Base-by-base conservation (phyloP, 345 rosid species). In the Erucastrum elatum region DNA sequence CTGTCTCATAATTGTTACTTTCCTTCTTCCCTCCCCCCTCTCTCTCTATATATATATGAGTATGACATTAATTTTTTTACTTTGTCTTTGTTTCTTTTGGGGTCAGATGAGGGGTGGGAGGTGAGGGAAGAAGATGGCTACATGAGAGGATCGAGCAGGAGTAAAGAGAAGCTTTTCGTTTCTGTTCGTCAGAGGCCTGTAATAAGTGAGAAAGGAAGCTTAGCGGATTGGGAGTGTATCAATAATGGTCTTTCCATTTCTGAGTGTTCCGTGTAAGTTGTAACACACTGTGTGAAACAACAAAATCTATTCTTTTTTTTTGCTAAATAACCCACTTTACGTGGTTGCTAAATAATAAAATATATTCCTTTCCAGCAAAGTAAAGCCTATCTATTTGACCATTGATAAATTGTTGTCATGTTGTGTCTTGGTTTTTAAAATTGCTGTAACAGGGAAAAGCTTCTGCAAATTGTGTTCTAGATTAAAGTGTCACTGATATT, bases 401-500 rank as follows among this genome's bases (percentile, higher is more conserved):
- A 53, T 33, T 58, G 6, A 58, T 21, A 64, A 58, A 71, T 27
- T 62, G 27, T 53, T 17, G n/a, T n/a, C n/a, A n/a, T 21, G 37
- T 4, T 49, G 21, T 46, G 34, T 46, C 25, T 44, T 2, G 58
- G 76, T 63, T 21, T 76, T 56, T 35, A 85, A 94, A 98, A 91
- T 94, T 67, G 98, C 98, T 44, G 86, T 92, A 80, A 91, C 93
- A 1, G 98, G 98, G 44, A 90, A 94, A n/a, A n/a, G n/a, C n/a
- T n/a, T n/a, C n/a, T n/a, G n/a, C n/a, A n/a, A n/a, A n/a, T n/a
- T n/a, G n/a, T 61, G 21, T 35, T 27, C 11, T 1, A 27, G 31
- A 29, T 37, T 25, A 17, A 34, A 44, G 44, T n/a, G n/a, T n/a
- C n/a, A n/a, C n/a, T n/a, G n/a, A n/a, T n/a, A n/a, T n/a, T n/a